Percentiles rank a stretch among this genome's conserved stretches.
These are phyloP conservation scores for Podila clonocystis DNA, from an alignment of 192 early-diverging fungal genomes.

Conservation along the genomic window DNA sequence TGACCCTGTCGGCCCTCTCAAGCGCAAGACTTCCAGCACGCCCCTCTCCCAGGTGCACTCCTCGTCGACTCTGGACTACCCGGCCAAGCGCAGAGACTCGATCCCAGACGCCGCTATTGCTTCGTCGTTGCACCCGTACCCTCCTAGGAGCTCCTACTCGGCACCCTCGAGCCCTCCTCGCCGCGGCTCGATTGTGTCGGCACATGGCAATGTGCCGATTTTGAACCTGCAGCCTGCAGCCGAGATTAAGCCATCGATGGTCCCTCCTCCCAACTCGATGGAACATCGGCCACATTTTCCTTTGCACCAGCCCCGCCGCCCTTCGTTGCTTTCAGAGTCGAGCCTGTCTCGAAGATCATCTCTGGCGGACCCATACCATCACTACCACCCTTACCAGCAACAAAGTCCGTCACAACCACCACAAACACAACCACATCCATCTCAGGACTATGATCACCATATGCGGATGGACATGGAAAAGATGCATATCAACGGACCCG, in stretches of 20 bases:
- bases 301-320: constrained; percentile 41
- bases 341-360: constrained; percentile 44
- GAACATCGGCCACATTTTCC: constrained; percentile 45
- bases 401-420: background rate
- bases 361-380: constrained; percentile 29
- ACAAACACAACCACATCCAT: background rate
- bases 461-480: constrained; percentile 46
- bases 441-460: constrained; percentile 42
- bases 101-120: constrained; percentile 32
- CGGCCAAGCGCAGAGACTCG: constrained; percentile 45
- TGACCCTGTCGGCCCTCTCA: constrained; percentile 30
- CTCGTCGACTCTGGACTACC: constrained; percentile 24
- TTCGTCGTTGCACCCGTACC: constrained; percentile 23
- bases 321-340: constrained; percentile 39
- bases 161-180: constrained; percentile 42
- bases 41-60: constrained; percentile 48
- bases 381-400: constrained; percentile 5
- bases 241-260: constrained; percentile 43
- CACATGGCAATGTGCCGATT: constrained; percentile 25
- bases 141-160: constrained; percentile 31
- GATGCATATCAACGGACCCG: constrained; percentile 28
- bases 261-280: constrained; percentile 15
- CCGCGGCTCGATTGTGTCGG: constrained; percentile 22
- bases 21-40: constrained; percentile 44
- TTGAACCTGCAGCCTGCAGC: constrained; percentile 48